A percentile compares a stretch with the other conserved stretches of the same genome.
These are phyloP conservation scores for Gardenia jasminoides DNA, from an alignment of 257 asterid genomes.

Conservation along the genomic window DNA sequence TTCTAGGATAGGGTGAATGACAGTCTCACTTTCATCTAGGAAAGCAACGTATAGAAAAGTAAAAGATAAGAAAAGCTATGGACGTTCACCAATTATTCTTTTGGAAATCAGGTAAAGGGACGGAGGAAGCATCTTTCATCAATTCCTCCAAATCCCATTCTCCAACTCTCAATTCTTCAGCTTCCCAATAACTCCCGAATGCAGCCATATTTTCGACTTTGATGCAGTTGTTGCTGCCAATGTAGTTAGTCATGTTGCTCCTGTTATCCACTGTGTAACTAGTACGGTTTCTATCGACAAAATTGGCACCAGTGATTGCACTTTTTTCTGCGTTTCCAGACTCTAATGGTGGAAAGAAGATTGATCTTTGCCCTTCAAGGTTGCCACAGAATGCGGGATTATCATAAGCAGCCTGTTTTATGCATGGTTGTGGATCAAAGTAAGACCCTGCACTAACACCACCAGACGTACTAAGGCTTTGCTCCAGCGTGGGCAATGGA, in stretches of 20 bases:
- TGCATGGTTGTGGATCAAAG: constrained; percentile 39
- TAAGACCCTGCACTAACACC: constrained; percentile 15
- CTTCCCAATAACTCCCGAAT: constrained; percentile 53
- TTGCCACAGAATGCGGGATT: constrained; percentile 33
- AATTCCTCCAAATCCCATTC: constrained; percentile 70
- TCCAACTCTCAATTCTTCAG: constrained; percentile 38
- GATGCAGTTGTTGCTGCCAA: constrained; percentile 18
- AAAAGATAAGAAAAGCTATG: background rate
- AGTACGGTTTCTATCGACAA: constrained; percentile 17
- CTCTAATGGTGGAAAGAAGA: too few relatives aligned
- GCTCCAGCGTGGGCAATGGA: constrained; percentile 33
- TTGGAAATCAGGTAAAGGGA: constrained; percentile 43
- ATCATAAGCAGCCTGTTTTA: constrained; percentile 16
- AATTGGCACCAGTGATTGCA: constrained; percentile 16
- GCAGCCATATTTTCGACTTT: constrained; percentile 32
- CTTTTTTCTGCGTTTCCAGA: constrained; percentile 17
- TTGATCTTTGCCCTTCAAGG: constrained; percentile 5
- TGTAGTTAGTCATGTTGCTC: constrained; percentile 11
- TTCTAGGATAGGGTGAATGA: background rate
- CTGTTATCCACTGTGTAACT: constrained; percentile 15
- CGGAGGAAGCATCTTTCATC: constrained; percentile 58
- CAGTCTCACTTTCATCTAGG: background rate
- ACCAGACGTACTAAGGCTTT: constrained; percentile 19
- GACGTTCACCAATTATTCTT: constrained; percentile 21
- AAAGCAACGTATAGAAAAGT: background rate